phyloP scores from a whole-genome alignment of 2,329 filamentous ascomycete genomes.

The Calonectria pauciramosa region DNA sequence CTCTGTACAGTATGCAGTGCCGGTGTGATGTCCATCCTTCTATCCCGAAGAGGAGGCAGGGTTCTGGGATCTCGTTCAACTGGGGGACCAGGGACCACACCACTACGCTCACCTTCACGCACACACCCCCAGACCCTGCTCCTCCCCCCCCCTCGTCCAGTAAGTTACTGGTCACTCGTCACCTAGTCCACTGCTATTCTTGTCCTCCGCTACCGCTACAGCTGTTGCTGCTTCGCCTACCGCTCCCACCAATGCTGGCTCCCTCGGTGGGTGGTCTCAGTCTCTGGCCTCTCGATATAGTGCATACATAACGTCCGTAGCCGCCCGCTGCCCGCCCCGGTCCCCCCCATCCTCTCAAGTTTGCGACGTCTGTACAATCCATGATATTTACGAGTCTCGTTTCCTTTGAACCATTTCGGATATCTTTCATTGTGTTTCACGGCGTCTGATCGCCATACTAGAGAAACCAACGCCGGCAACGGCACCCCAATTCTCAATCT shows the following conservation, averaged over 20 bases:
- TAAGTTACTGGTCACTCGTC: slow-evolving; percentile 18
- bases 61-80: slow-evolving; percentile 21
- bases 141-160: not conserved
- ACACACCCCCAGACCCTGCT: slow-evolving; percentile 26
- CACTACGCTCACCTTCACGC: slow-evolving; percentile 25
- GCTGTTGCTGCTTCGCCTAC: slow-evolving; percentile 35
- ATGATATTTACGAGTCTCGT: slow-evolving; percentile 51
- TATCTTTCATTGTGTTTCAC: slow-evolving; percentile 45
- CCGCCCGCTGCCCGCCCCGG: slow-evolving; percentile 56
- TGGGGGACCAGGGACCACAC: slow-evolving; percentile 32
- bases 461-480: slow-evolving; percentile 55
- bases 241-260: slow-evolving; percentile 27
- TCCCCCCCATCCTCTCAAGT: slow-evolving; percentile 53
- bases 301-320: slow-evolving; percentile 65
- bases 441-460: slow-evolving; percentile 41
- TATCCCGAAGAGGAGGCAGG: slow-evolving; percentile 34
- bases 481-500: slow-evolving; percentile 40
- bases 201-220: slow-evolving; percentile 42
- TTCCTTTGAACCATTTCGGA: slow-evolving; percentile 38
- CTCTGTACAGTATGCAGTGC: slow-evolving; percentile 14
- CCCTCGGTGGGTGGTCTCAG: slow-evolving; percentile 7
- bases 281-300: slow-evolving; percentile 41
- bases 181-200: slow-evolving; percentile 39
- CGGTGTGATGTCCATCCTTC: slow-evolving; percentile 23
- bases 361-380: slow-evolving; percentile 55